Conservation (phyloP, 2,329 filamentous ascomycete genomes). For the Fusarium veterinarium region DNA sequence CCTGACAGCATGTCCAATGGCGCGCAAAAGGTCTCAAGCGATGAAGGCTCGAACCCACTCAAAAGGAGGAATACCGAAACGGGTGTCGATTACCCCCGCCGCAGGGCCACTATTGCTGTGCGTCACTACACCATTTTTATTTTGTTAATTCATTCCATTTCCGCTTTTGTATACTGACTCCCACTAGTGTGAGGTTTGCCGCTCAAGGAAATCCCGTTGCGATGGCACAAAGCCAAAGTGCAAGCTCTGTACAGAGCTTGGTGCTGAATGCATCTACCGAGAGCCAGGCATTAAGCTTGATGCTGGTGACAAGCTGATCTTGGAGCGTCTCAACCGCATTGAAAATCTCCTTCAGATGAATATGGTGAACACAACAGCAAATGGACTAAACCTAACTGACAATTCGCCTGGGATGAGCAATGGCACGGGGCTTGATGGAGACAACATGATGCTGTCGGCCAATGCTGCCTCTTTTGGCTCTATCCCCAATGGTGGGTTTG, state of each 20-base stretch:
- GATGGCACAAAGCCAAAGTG: conserved; percentile 85
- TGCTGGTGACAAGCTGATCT: conserved; percentile 85
- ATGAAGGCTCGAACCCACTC: conserved; percentile 68
- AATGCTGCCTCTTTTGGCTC: conserved; percentile 61
- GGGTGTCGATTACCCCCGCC: conserved; percentile 71
- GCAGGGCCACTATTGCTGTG: conserved; percentile 75
- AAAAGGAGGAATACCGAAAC: conserved; percentile 72
- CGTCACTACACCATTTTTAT: conserved; percentile 45
- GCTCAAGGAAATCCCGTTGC: conserved; percentile 82
- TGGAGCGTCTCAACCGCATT: conserved; percentile 81
- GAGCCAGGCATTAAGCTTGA: conserved; percentile 90
- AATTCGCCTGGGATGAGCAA: conserved; percentile 74
- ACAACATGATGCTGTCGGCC: conserved; percentile 60
- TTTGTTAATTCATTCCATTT: neutral
- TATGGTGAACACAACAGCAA: conserved; percentile 63
- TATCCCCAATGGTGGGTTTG: conserved; percentile 73
- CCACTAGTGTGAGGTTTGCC: conserved; percentile 80
- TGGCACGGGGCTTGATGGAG: conserved; percentile 69
- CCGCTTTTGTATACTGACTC: conserved; percentile 27
- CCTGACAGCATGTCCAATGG: conserved; percentile 57
- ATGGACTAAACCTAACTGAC: conserved; percentile 66
- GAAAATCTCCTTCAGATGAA: conserved; percentile 82
- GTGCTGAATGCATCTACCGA: conserved; percentile 85
- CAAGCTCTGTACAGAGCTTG: conserved; percentile 83
- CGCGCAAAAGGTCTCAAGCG: conserved; percentile 57